These are phyloP conservation scores for Penicillium bovifimosum DNA, from an alignment of 495 filamentous ascomycete genomes.

Conservation along the genomic window DNA sequence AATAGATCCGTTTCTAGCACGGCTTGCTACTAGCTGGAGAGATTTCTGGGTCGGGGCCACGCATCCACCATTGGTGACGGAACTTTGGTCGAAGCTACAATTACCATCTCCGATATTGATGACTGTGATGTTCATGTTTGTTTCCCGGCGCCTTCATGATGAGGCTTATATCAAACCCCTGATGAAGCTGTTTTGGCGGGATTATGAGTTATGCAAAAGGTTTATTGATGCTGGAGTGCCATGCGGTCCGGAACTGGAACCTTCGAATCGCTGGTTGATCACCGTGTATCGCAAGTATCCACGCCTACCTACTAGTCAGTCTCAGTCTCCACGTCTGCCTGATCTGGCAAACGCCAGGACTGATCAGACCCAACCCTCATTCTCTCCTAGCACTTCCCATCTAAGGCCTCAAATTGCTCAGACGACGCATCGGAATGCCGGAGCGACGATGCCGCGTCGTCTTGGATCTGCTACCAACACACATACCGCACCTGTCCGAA, in stretches of 20 bases:
- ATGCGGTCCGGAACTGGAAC: not conserved
- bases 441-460: not conserved
- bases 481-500: not conserved
- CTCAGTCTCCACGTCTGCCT: not conserved
- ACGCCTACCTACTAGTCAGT: not conserved
- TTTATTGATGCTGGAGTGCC: not conserved
- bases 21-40: not conserved
- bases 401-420: not conserved
- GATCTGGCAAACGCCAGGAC: too few relatives aligned
- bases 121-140: conserved; percentile 5
- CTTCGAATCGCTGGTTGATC: not conserved
- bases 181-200: not conserved
- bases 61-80: conserved; percentile 1
- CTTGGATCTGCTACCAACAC: not conserved
- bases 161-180: not conserved
- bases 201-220: not conserved
- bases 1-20: not conserved
- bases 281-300: not conserved
- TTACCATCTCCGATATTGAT: not conserved
- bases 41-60: not conserved
- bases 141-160: not conserved
- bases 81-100: not conserved
- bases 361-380: too few relatives aligned
- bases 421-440: not conserved
- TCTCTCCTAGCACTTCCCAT: not conserved